These are phyloP conservation scores for Arachis monticola DNA, from an alignment of 331 rosid genomes.

Conservation along the genomic window DNA sequence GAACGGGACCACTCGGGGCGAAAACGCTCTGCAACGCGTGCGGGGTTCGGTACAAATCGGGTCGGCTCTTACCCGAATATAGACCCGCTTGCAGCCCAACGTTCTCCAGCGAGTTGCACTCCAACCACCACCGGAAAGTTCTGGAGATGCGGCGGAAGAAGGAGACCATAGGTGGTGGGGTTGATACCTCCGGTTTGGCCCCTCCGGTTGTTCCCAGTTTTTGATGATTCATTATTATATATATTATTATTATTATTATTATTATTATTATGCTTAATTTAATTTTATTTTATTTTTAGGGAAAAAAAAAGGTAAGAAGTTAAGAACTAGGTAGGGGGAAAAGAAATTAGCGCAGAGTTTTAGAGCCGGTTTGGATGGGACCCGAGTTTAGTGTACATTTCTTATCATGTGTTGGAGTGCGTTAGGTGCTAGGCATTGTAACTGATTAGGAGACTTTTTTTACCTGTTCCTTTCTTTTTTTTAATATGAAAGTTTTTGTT, in stretches of 20 bases:
- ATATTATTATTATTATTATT: neutral
- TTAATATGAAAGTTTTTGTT: neutral
- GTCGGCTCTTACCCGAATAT: conserved; percentile 88
- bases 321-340: conserved; percentile 27
- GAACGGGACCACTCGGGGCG: conserved; percentile 90
- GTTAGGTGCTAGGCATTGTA: conserved; percentile 57
- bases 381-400: conserved; percentile 67
- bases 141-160: conserved; percentile 93
- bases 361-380: conserved; percentile 53
- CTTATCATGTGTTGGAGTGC: conserved; percentile 51
- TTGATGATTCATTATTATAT: conserved; percentile 34
- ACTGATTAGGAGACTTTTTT: conserved; percentile 51
- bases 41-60: conserved; percentile 92
- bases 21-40: conserved; percentile 90
- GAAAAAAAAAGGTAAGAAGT: neutral
- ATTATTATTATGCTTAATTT: conserved; percentile 8
- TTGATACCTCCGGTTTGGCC: conserved; percentile 46
- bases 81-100: conserved; percentile 99
- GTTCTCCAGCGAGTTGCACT: conserved; percentile 78
- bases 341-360: conserved; percentile 27
- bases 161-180: conserved; percentile 38
- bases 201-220: conserved; percentile 56
- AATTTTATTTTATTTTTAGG: neutral
- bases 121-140: conserved; percentile 96
- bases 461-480: neutral